These are phyloP conservation scores for Turnera subulata DNA, from an alignment of 345 rosid species.

Conservation along the genomic window DNA sequence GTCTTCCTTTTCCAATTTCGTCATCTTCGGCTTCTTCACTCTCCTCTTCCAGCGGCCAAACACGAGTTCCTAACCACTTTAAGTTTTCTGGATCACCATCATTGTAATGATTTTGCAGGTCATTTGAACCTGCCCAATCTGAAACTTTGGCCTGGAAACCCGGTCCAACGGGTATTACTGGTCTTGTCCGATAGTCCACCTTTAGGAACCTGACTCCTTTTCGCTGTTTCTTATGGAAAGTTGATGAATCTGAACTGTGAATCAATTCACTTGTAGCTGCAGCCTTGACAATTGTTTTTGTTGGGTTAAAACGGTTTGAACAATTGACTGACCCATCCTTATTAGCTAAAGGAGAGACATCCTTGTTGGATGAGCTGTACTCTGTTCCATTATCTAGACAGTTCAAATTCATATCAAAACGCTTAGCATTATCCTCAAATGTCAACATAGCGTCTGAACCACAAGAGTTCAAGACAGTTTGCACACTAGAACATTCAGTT, in stretches of 20 bases:
- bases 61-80: conserved; percentile 39
- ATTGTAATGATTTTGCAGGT: conserved; percentile 21
- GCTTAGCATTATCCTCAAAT: conserved; percentile 10
- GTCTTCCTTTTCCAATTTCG: conserved; percentile 35
- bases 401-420: background rate
- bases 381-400: conserved; percentile 1
- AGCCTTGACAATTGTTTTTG: conserved; percentile 6
- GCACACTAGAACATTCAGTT: conserved; percentile 1
- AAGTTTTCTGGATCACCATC: conserved; percentile 34
- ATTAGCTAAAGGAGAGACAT: conserved; percentile 5
- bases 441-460: conserved; percentile 6
- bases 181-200: conserved; percentile 12
- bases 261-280: conserved; percentile 10
- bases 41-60: conserved; percentile 37
- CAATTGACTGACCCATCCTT: conserved; percentile 7
- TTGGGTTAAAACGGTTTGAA: conserved; percentile 13
- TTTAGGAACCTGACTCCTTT: conserved; percentile 6
- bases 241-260: conserved; percentile 3
- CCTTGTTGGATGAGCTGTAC: conserved; percentile 3
- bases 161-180: conserved; percentile 40
- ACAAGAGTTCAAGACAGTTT: conserved; percentile 11
- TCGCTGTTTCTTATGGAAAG: conserved; percentile 8
- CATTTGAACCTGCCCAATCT: conserved; percentile 29
- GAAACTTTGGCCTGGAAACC: conserved; percentile 48
- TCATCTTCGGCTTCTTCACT: conserved; percentile 9